Percentiles rank a stretch among this genome's conserved stretches.
Conservation (phyloP, 2,329 filamentous ascomycete species). For the Trichoderma asperellum region DNA sequence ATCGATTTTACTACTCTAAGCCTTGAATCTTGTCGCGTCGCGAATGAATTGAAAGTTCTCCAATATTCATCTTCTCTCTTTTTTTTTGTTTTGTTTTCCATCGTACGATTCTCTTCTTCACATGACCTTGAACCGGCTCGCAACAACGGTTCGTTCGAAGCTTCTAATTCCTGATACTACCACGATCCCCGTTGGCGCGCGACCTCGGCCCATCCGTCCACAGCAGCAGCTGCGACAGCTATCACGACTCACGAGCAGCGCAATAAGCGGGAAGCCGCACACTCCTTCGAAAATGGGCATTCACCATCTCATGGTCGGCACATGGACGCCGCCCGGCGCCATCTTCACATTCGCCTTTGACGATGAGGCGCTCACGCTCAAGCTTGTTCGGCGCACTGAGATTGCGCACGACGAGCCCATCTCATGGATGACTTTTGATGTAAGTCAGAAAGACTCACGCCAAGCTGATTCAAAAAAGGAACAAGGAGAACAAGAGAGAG, state of each 20-base stretch:
- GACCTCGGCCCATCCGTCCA: background rate
- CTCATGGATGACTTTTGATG: constrained; percentile 91
- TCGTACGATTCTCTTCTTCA: background rate
- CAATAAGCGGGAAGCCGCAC: background rate
- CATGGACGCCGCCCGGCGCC: constrained; percentile 86
- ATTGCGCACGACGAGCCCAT: constrained; percentile 86
- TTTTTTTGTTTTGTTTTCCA: no score
- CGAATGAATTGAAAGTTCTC: background rate
- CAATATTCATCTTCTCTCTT: no score
- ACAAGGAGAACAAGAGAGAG: background rate
- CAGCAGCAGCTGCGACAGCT: background rate
- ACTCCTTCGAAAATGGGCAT: constrained; percentile 60
- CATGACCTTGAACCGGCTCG: background rate
- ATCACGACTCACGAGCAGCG: background rate
- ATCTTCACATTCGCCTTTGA: constrained; percentile 91
- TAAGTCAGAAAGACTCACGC: constrained; percentile 48
- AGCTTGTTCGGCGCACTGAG: constrained; percentile 77
- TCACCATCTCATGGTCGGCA: constrained; percentile 90
- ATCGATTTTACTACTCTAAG: background rate
- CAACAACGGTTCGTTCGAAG: background rate
- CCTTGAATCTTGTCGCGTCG: background rate
- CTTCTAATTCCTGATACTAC: background rate
- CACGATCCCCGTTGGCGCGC: background rate
- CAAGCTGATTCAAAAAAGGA: background rate
- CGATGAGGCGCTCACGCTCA: constrained; percentile 74